A percentile compares a stretch with the other conserved stretches of the same genome.
Conservation (phyloP, 2,329 filamentous ascomycete genomes). For the Pestalotiopsis sp. region DNA sequence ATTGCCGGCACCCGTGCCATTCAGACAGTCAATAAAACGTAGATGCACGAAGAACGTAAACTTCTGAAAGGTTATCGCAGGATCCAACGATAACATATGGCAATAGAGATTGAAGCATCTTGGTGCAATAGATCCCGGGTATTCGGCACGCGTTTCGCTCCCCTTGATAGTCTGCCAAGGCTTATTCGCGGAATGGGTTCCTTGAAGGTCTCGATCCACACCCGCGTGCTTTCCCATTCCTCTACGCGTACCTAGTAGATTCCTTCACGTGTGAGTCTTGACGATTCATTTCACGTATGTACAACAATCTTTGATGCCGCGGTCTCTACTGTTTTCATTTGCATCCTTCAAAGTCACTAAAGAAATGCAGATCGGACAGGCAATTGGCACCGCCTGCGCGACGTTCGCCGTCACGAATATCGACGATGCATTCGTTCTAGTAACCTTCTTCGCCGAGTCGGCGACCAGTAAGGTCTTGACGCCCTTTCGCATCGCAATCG, state of each 20-base stretch:
- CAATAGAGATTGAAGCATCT: background rate
- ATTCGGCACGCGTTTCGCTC: background rate
- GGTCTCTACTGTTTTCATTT: background rate
- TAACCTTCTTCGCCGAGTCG: slow-evolving; percentile 39
- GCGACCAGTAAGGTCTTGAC: slow-evolving; percentile 27
- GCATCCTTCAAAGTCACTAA: background rate
- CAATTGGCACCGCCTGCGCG: slow-evolving; percentile 29
- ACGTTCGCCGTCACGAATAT: slow-evolving; percentile 34
- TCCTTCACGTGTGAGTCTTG: background rate
- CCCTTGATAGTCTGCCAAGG: background rate
- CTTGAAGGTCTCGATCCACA: background rate
- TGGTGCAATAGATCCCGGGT: background rate
- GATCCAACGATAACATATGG: background rate
- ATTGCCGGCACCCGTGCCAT: too few species aligned
- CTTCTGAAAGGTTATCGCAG: too few species aligned
- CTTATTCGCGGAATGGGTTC: background rate
- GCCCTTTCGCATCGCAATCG: slow-evolving; percentile 25
- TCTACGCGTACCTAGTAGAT: background rate
- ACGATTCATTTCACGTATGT: too few species aligned
- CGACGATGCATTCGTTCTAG: slow-evolving; percentile 41
- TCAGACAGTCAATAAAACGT: too few species aligned
- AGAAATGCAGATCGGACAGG: slow-evolving; percentile 20
- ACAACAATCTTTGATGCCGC: background rate
- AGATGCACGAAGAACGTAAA: too few species aligned
- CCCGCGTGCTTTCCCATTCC: background rate